These are phyloP conservation scores for Gardenia jasminoides DNA, from an alignment of 257 asterid species.

Conservation along the genomic window DNA sequence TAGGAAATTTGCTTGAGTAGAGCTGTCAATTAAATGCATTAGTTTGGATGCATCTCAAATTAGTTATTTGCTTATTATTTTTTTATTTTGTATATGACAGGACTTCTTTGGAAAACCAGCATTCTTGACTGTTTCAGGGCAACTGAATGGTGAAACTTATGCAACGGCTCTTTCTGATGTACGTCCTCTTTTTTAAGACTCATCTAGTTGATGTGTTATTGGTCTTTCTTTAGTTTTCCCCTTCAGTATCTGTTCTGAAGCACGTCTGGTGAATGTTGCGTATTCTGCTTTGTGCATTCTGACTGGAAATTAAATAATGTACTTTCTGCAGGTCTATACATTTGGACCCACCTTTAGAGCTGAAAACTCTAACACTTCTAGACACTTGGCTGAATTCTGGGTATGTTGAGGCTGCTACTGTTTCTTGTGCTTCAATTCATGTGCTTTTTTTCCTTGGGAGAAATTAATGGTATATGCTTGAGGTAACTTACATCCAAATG, in stretches of 20 bases:
- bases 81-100: slow-evolving; percentile 39
- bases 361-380: slow-evolving; percentile 91
- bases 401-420: slow-evolving; percentile 36
- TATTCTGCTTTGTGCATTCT: slow-evolving; percentile 4
- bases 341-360: slow-evolving; percentile 99
- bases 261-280: background rate
- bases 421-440: slow-evolving; percentile 10
- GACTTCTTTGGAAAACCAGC: slow-evolving; percentile 97
- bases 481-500: slow-evolving; percentile 6
- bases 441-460: slow-evolving; percentile 1
- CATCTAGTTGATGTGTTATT: slow-evolving; percentile 12
- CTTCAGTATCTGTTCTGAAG: background rate
- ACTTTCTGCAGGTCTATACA: slow-evolving; percentile 73
- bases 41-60: background rate
- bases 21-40: background rate
- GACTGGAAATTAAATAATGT: slow-evolving; percentile 19
- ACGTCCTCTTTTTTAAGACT: slow-evolving; percentile 24
- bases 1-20: background rate
- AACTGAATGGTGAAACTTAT: slow-evolving; percentile 95
- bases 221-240: background rate
- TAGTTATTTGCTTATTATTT: background rate
- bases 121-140: slow-evolving; percentile 95
- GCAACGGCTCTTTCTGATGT: slow-evolving; percentile 97
- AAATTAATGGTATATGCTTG: slow-evolving; percentile 12
- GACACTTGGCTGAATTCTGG: slow-evolving; percentile 98